Evolutionary conservation across 2,329 filamentous ascomycete genomes (phyloP), one percentile per base, ranked within the genome.

Genomic region (Endocalyx cinctus): DNA sequence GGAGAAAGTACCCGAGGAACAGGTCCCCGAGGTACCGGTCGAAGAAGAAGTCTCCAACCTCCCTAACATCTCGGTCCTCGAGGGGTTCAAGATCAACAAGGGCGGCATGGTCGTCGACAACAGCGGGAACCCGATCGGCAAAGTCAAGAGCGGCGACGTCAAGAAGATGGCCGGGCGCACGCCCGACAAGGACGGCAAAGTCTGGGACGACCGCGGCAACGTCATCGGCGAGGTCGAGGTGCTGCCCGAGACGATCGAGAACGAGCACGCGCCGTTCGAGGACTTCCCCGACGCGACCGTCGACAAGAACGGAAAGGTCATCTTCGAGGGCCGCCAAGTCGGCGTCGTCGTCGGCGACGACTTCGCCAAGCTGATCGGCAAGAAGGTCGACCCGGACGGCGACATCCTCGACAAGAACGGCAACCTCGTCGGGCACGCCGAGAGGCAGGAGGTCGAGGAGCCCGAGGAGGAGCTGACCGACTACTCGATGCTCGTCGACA

Each of bases 401-500:
- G 57, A 63, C 25, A 51, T 64, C 2, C 34, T 60, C 19, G 57
- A 63, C 34, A 59, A 56, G 39, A 51, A 55, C 13, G 57, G 56
- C 31, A 57, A 58, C 26, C 50, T 57, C 20, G 48, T 62, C 29
- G 56, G 58, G 17, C 50, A 52, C 14, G 59, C 57, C 6, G 53
- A 57, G 34, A 51, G 58, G 13, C 48, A 55, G 34, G 55, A 59
- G 15, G 50, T 47, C 2, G 58, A 61, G 20, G 57, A 62, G 35
- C 44, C 50, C 0, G 59, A 61, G 29, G 50, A 53, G 25, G 59
- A 60, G 17, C 38, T 39, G 8, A 42, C 65, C 10, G 72, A 77
- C 46, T 67, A 67, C 35, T 69, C 68, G 1, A 47, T 65, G 13
- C 66, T 79, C 20, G 68, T 72, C 38, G 67, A 65, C 37, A 66